Percentiles rank a stretch among this genome's conserved stretches.
Evolutionary conservation across 2,329 filamentous ascomycete species (phyloP).

Genomic region (Corniculantispora saksenae): DNA sequence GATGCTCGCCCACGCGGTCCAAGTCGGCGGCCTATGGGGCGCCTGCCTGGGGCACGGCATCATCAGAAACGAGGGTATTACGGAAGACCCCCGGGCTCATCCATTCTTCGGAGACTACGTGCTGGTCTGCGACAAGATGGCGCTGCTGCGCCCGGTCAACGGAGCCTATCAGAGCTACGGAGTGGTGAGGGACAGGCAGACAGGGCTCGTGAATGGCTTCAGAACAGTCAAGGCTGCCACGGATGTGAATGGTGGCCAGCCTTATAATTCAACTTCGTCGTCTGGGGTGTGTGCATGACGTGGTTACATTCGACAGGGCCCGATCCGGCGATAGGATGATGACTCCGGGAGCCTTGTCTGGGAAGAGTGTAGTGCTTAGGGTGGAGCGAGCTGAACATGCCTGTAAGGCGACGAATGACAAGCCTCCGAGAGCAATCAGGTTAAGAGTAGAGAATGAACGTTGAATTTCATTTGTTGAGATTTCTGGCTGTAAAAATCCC

Average conservation of each 20-base stretch:
- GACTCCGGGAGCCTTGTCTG: background rate
- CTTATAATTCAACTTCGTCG: background rate
- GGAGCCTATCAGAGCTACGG: slow-evolving; percentile 48
- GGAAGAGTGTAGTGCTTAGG: no score
- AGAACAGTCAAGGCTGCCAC: background rate
- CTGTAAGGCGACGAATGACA: background rate
- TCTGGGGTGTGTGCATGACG: background rate
- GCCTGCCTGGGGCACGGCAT: slow-evolving; percentile 62
- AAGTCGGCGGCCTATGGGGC: slow-evolving; percentile 48
- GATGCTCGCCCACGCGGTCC: slow-evolving; percentile 55
- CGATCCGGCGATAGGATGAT: background rate
- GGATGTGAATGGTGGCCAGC: background rate
- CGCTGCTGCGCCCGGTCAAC: slow-evolving; percentile 34
- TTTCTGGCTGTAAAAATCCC: no score
- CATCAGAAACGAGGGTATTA: slow-evolving; percentile 21
- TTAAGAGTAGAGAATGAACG: no score
- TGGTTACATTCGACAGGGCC: background rate
- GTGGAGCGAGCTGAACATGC: background rate
- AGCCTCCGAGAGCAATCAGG: background rate
- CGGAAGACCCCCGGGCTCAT: slow-evolving; percentile 45
- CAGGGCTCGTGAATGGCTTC: slow-evolving; percentile 42
- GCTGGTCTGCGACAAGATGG: slow-evolving; percentile 42
- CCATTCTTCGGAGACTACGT: slow-evolving; percentile 55
- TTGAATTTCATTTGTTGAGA: no score
- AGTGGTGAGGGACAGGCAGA: slow-evolving; percentile 37